phyloP scores from a whole-genome alignment of 1,284 basidiomycete species.

The Amylostereum areolatum region DNA sequence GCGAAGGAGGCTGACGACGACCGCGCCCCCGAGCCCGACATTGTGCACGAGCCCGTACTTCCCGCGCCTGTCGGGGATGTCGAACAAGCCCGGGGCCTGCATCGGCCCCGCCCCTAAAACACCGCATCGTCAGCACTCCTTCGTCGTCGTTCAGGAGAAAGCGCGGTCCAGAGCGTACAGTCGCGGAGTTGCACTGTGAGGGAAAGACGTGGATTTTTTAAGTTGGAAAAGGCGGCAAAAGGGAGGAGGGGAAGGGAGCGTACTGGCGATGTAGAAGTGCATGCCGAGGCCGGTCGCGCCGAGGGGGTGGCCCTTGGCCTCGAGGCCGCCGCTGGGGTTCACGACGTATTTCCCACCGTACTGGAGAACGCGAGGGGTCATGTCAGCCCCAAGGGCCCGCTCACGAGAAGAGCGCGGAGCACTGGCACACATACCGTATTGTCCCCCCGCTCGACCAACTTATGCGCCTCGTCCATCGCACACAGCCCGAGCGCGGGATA shows the following conservation, averaged over 20 bases:
- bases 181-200: conserved; percentile 64
- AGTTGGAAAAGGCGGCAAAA: not conserved
- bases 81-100: conserved; percentile 71
- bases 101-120: conserved; percentile 70
- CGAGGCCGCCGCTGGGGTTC: conserved; percentile 82
- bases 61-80: conserved; percentile 55
- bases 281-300: conserved; percentile 85
- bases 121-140: not conserved
- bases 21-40: conserved; percentile 76
- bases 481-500: conserved; percentile 83
- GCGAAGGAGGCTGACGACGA: conserved; percentile 68
- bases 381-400: conserved; percentile 6
- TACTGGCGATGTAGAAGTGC: conserved; percentile 83
- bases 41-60: conserved; percentile 83
- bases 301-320: conserved; percentile 82
- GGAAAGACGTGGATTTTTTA: conserved; percentile 7
- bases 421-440: conserved; percentile 55
- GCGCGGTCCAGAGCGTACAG: too few relatives aligned
- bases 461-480: conserved; percentile 62
- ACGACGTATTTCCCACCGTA: conserved; percentile 86
- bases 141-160: too few relatives aligned
- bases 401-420: not conserved
- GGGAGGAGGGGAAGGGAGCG: conserved; percentile 18
- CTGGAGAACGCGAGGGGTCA: too few relatives aligned
- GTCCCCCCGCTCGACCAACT: conserved; percentile 71